These are phyloP conservation scores for Toxoplasma gondii DNA, from an alignment of 169 alveolate species.

Conservation along the genomic window DNA sequence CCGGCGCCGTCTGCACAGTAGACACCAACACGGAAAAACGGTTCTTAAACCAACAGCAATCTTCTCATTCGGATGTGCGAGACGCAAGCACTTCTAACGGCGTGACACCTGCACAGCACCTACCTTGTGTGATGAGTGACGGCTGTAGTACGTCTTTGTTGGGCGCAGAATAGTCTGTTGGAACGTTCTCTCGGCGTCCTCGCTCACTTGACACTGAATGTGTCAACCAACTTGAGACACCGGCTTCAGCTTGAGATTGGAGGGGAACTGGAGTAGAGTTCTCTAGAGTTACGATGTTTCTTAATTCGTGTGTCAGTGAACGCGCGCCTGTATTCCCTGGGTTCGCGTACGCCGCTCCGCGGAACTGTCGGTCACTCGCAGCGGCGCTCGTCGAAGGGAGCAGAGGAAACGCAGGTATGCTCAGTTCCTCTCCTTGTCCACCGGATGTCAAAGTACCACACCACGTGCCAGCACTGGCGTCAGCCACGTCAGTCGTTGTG, in stretches of 20 bases:
- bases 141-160: not conserved
- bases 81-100: too few species aligned
- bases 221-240: too few species aligned
- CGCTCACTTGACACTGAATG: too few species aligned
- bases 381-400: not conserved
- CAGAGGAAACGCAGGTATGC: slow-evolving; percentile 4
- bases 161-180: not conserved
- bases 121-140: not conserved
- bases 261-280: too few species aligned
- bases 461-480: not conserved
- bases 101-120: not conserved
- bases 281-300: not conserved
- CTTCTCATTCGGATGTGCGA: too few species aligned
- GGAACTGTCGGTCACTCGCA: not conserved
- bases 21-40: not conserved
- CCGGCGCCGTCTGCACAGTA: not conserved
- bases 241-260: too few species aligned
- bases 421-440: not conserved
- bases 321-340: not conserved
- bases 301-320: not conserved
- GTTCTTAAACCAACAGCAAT: too few species aligned
- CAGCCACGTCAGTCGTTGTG: slow-evolving; percentile 19
- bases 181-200: not conserved
- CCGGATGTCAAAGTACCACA: slow-evolving; percentile 23
- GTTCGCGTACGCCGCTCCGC: not conserved